These are phyloP conservation scores for Colletotrichum chlorophyti DNA, from an alignment of 2,329 filamentous ascomycete species.

Conservation along the genomic window DNA sequence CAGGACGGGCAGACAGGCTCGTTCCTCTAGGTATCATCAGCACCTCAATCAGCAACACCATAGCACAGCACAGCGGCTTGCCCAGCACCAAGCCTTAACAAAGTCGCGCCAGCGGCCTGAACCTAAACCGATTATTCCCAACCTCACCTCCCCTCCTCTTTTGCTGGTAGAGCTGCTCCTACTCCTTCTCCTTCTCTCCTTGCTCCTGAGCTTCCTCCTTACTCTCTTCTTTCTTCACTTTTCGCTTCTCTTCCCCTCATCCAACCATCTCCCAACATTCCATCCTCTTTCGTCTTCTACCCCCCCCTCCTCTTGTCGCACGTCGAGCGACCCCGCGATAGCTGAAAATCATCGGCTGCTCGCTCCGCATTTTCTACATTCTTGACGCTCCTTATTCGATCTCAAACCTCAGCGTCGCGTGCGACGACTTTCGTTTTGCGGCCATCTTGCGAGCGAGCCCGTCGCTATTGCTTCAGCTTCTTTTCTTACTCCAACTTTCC, in stretches of 20 bases:
- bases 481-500: background rate
- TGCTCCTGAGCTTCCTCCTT: no score
- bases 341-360: slow-evolving; percentile 5
- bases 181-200: slow-evolving; percentile 2
- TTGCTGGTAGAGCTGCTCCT: no score
- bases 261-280: background rate
- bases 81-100: background rate
- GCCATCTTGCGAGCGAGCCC: slow-evolving; percentile 15
- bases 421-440: slow-evolving; percentile 30
- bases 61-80: slow-evolving; percentile 6
- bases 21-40: no score
- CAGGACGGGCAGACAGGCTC: no score
- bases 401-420: slow-evolving; percentile 27
- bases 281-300: slow-evolving; percentile 13
- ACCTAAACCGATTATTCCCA: slow-evolving; percentile 26
- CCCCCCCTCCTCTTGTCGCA: slow-evolving; percentile 16
- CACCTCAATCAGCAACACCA: slow-evolving; percentile 1
- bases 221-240: background rate
- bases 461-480: background rate
- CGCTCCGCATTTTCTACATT: slow-evolving; percentile 18
- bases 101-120: slow-evolving; percentile 17
- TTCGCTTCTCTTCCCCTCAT: background rate
- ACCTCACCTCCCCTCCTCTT: slow-evolving; percentile 18
- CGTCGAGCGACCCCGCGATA: slow-evolving; percentile 22
- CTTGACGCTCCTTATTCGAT: slow-evolving; percentile 26